Evolutionary conservation across 2,329 filamentous ascomycete genomes (phyloP), one percentile per base, ranked within the genome.

Genomic region (Neofusicoccum sp.): DNA sequence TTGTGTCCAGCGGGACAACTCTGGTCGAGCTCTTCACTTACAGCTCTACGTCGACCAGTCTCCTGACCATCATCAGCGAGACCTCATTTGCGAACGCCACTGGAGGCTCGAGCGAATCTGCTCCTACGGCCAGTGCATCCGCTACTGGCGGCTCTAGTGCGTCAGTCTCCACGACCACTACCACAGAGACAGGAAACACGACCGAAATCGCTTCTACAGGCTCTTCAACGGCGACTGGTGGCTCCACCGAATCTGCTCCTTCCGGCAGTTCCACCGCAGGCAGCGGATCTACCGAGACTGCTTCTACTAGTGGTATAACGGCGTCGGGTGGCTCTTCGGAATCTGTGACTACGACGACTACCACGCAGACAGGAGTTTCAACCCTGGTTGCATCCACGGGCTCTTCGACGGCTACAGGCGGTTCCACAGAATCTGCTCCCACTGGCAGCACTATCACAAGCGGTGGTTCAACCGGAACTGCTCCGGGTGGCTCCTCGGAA

Each of bases 1-100:
- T 49, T 8, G 40, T 56, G 12, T 20, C 30, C 20, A 36, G 43
- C 40, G 59, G 59, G 2, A 31, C 36, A 4, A 56, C 48, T 26
- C 26, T 31, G 8, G 48, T 61, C 12, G 33, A 41, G 26, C 12
- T 51, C 9, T 60, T 43, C 45, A 60, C 57, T 6, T 49, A 49
- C 45, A 51, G 20, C 14, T 60, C 57, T 33, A 51, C 57, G 4
- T 49, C 44, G 3, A 9, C 36, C 3, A 60, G 57, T 26, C 45
- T 60, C n/a, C 8, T 60, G 44, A 60, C 45, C 26, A 20, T 54
- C 24, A 38, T 54, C n/a, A 45, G 31, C 24, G 48, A 24, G 12
- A 44, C 47, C 14, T 61, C 58, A n/a, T 31, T 26, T 14, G 30
- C 30, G 11, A 64, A 63, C 16, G 63, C 64, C 14, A 69, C 66